Percentiles rank a stretch among this genome's conserved stretches.
Conservation (phyloP, 23 red algal species). For the Chondrus crispus region DNA sequence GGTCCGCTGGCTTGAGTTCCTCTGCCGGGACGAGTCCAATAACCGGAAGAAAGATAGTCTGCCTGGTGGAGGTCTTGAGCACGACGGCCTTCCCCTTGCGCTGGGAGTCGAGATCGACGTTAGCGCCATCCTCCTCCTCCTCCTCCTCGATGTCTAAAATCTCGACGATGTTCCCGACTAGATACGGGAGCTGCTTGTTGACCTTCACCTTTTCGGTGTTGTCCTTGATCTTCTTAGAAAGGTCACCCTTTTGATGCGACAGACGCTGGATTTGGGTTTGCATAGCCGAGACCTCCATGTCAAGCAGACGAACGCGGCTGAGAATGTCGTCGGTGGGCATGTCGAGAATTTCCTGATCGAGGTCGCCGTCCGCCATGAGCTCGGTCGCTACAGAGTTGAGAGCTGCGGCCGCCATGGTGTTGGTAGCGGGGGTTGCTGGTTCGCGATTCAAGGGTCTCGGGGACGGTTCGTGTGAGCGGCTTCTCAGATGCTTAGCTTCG, state of each 20-base stretch:
- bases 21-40: slow-evolving; percentile 88
- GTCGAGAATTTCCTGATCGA: slow-evolving; percentile 79
- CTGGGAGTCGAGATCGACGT: slow-evolving; percentile 86
- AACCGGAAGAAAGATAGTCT: slow-evolving; percentile 96
- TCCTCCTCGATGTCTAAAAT: slow-evolving; percentile 87
- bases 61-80: slow-evolving; percentile 91
- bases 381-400: slow-evolving; percentile 45
- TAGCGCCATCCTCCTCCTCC: slow-evolving; percentile 83
- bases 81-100: slow-evolving; percentile 85
- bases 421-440: no score
- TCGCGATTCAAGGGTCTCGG: no score
- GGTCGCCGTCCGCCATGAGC: slow-evolving; percentile 64
- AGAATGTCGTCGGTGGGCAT: slow-evolving; percentile 83
- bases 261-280: slow-evolving; percentile 79
- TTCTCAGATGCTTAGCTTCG: no score
- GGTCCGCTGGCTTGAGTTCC: slow-evolving; percentile 90
- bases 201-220: slow-evolving; percentile 99
- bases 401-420: slow-evolving; percentile 57
- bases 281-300: slow-evolving; percentile 82
- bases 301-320: slow-evolving; percentile 81
- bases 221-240: slow-evolving; percentile 87
- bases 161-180: slow-evolving; percentile 96
- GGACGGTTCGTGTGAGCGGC: no score
- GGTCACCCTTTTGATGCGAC: slow-evolving; percentile 64
- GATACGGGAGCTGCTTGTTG: slow-evolving; percentile 94